phyloP scores from a whole-genome alignment of 495 filamentous ascomycete species.

The Talaromyces stipitatus region DNA sequence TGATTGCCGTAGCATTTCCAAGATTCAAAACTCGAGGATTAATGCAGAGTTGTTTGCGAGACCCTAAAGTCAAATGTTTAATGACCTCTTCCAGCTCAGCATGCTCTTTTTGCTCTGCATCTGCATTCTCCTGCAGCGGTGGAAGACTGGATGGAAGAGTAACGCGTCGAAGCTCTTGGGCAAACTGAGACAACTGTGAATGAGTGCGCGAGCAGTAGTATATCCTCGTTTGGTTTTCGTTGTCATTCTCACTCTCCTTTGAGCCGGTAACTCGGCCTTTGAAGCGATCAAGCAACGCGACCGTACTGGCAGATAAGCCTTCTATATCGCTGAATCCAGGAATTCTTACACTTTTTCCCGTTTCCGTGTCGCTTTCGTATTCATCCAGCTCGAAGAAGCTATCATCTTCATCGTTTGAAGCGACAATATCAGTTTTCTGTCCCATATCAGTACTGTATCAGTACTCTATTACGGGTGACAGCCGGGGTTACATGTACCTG shows the following conservation, averaged over 20 bases:
- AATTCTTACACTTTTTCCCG: constrained; percentile 16
- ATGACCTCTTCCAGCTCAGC: constrained; percentile 49
- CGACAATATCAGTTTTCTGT: constrained; percentile 1
- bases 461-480: neutral
- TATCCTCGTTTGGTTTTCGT: constrained; percentile 62
- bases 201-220: constrained; percentile 95
- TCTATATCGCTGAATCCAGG: constrained; percentile 14
- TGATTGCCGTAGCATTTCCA: constrained; percentile 72
- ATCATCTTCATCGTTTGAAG: constrained; percentile 38
- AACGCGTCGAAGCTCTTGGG: constrained; percentile 81
- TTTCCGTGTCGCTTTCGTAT: constrained; percentile 62
- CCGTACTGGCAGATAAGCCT: constrained; percentile 36
- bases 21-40: constrained; percentile 72
- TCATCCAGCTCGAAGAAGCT: constrained; percentile 70
- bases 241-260: constrained; percentile 42
- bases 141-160: constrained; percentile 57
- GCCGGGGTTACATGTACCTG: constrained; percentile 36
- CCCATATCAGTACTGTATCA: neutral
- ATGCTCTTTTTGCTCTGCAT: constrained; percentile 15
- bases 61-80: constrained; percentile 84
- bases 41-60: constrained; percentile 88
- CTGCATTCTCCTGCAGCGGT: constrained; percentile 18
- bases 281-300: constrained; percentile 33
- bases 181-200: constrained; percentile 89
- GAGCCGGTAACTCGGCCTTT: constrained; percentile 29